Percentiles rank a stretch among this genome's conserved stretches.
These are phyloP conservation scores for Solanum gracilifrons DNA, from an alignment of 257 asterid genomes.

Conservation along the genomic window DNA sequence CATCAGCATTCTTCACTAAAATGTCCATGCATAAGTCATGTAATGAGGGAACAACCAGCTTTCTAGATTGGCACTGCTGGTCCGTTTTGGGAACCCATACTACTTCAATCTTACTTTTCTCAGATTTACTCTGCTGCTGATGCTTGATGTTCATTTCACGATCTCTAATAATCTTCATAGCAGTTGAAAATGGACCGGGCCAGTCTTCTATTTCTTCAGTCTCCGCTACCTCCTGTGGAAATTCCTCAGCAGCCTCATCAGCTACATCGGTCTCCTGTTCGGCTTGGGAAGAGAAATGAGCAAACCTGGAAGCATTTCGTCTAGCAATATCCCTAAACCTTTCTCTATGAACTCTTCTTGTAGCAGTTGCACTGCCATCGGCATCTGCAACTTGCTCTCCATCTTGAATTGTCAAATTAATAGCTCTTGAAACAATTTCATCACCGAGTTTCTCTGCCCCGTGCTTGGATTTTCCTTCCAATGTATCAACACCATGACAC, in stretches of 20 bases:
- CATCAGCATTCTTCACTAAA: constrained; percentile 68
- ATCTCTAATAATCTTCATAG: constrained; percentile 70
- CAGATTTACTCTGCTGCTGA: constrained; percentile 10
- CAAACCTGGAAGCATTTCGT: constrained; percentile 65
- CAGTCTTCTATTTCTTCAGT: constrained; percentile 47
- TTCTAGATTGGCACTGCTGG: constrained; percentile 19
- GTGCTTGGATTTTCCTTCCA: not conserved
- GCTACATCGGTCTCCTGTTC: constrained; percentile 22
- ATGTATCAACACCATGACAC: constrained; percentile 1
- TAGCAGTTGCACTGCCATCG: not conserved
- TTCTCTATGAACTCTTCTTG: constrained; percentile 22
- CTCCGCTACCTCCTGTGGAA: constrained; percentile 16
- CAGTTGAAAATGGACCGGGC: constrained; percentile 97
- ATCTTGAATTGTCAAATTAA: constrained; percentile 9
- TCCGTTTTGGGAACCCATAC: constrained; percentile 53
- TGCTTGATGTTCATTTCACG: constrained; percentile 26
- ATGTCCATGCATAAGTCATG: constrained; percentile 57
- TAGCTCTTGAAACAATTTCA: constrained; percentile 6
- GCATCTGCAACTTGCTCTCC: constrained; percentile 17
- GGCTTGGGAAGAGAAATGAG: constrained; percentile 55
- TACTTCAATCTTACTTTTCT: constrained; percentile 23
- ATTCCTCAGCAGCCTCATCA: constrained; percentile 27
- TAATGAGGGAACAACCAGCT: constrained; percentile 42
- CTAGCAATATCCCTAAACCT: constrained; percentile 55
- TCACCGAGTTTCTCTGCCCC: constrained; percentile 6